Evolutionary conservation across 2,329 filamentous ascomycete genomes (phyloP).

Genomic region (Exophiala phaeomuriformis): DNA sequence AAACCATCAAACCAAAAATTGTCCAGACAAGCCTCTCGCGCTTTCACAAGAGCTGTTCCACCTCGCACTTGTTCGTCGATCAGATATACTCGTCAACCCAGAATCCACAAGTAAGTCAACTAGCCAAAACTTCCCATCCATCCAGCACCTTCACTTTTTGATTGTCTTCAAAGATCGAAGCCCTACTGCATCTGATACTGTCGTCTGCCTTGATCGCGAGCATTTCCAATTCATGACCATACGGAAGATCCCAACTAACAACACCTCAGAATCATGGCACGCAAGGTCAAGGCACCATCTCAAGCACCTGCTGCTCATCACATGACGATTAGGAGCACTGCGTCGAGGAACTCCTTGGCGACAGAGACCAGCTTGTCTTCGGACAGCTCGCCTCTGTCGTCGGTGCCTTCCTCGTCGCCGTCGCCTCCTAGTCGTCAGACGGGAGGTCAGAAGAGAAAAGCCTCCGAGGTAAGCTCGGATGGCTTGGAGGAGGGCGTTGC

Average conservation of each 20-base stretch:
- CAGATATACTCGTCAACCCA: no score
- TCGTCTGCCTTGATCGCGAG: no score
- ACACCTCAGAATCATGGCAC: neutral
- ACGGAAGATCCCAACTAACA: no score
- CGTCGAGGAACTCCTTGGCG: neutral
- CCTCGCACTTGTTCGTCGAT: neutral
- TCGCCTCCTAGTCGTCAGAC: neutral
- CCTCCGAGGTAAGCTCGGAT: neutral
- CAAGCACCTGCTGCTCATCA: slow-evolving; percentile 7
- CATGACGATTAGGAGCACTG: slow-evolving; percentile 18
- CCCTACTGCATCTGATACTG: no score
- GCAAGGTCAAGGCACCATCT: neutral
- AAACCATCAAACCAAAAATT: neutral
- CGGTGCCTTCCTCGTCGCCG: neutral
- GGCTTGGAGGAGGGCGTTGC: neutral
- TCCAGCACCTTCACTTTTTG: no score
- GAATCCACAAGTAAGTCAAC: neutral
- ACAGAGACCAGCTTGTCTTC: slow-evolving; percentile 5
- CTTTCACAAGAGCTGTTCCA: neutral
- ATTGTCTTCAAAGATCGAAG: no score
- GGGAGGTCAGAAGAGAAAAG: neutral
- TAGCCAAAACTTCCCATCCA: no score
- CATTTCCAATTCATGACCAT: no score
- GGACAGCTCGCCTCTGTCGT: neutral
- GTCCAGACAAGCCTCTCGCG: neutral